Evolutionary conservation across 768 basidiomycete species (phyloP), one percentile per base, ranked within the genome.

Genomic region (Tephrocybe rancida): DNA sequence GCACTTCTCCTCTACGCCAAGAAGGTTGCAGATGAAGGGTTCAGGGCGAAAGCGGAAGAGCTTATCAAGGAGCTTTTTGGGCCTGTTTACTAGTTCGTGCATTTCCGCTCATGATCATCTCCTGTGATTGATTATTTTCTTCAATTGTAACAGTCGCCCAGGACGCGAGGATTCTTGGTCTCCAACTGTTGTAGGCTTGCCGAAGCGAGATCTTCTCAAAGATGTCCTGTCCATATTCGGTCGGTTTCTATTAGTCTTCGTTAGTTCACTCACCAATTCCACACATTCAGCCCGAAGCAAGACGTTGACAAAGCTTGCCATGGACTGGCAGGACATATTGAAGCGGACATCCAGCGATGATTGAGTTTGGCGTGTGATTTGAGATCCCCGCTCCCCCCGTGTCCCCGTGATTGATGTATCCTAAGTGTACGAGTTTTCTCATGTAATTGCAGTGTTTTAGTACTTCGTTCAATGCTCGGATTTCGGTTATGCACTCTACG

Each of bases 31-130:
- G 92, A 97, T 58, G 94, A 96, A 67, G 94, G 90, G 0, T 94
- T 93, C 67, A 76, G 83, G 56, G 88, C 76, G 32, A 94, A 95
- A 67, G 95, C 86, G 16, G 95, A 97, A 67, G 96, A 98, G 68
- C 69, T 99, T 50, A 82, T 96, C 45, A 88, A 83, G 68, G 97
- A 98, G 58, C 76, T 98, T 48, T 86, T 90, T 61, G 95, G 95
- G 14, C 95, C 95, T 0, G 73, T 95, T 34, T 96, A 92, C 70
- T 89, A 86, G 95, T 95, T 64, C 54, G 90, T 55, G 16, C 80
- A 37, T 32, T 47, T 32, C 55, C 53, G 37, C 19, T 27, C 37
- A 32, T 50, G 39, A 56, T 5, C 14, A 44, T 11, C 24, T 18
- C 21, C 26, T 52, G 8, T 37, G 11, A 6, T 19, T 47, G n/a